phyloP scores from a whole-genome alignment of 352 stramenopile genomes.

The Phytopythium cucurbitacearum region DNA sequence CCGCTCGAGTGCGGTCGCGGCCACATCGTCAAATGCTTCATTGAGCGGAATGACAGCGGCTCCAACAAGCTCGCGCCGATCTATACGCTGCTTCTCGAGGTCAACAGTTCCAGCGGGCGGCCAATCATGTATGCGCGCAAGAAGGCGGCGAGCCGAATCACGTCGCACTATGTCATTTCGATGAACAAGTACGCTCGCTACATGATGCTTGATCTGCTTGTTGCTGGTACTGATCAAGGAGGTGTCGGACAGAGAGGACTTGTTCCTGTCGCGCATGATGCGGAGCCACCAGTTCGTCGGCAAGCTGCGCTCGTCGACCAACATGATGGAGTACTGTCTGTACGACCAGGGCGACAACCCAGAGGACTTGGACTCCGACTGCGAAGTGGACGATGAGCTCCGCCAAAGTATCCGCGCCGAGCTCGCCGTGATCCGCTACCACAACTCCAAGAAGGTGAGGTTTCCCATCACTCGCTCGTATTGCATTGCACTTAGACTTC shows the following conservation, averaged over 20 bases:
- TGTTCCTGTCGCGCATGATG: conserved; percentile 74
- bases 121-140: conserved; percentile 84
- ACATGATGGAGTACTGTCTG: conserved; percentile 80
- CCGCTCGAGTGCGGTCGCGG: conserved; percentile 74
- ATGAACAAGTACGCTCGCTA: conserved; percentile 51
- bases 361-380: conserved; percentile 79
- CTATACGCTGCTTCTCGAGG: conserved; percentile 79
- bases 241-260: conserved; percentile 44
- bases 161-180: conserved; percentile 86
- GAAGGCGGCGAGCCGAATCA: conserved; percentile 67
- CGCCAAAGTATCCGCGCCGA: conserved; percentile 72
- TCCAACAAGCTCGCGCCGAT: conserved; percentile 79
- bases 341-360: conserved; percentile 86
- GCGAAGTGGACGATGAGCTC: conserved; percentile 73
- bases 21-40: conserved; percentile 87
- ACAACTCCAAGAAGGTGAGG: conserved; percentile 65
- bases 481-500: neutral
- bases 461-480: neutral
- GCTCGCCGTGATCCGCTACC: conserved; percentile 66
- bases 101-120: conserved; percentile 81
- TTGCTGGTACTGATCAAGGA: neutral
- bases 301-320: conserved; percentile 78
- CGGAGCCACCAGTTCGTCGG: conserved; percentile 85
- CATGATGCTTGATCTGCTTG: neutral
- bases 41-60: conserved; percentile 76